Evolutionary conservation across 2,329 filamentous ascomycete genomes (phyloP).

Genomic region (Exserohilum turcica): DNA sequence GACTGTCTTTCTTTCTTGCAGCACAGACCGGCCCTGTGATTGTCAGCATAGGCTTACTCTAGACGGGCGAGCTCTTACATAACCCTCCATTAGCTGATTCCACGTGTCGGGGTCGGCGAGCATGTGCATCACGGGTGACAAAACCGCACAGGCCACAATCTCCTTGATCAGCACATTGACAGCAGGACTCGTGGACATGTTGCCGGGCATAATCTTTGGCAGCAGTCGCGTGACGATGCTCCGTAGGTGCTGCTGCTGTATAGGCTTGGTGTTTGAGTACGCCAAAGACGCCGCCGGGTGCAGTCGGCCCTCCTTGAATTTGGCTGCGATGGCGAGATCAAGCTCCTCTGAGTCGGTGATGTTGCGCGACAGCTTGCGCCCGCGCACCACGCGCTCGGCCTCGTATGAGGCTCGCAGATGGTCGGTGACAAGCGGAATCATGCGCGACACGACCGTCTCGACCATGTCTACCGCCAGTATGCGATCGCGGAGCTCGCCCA

Average conservation of each 20-base stretch:
- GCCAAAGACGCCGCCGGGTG: slow-evolving; percentile 84
- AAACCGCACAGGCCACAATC: slow-evolving; percentile 88
- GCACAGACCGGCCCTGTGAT: slow-evolving; percentile 71
- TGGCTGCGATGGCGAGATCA: slow-evolving; percentile 91
- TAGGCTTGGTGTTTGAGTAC: slow-evolving; percentile 80
- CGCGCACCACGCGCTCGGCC: slow-evolving; percentile 84
- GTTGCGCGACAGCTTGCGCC: slow-evolving; percentile 82
- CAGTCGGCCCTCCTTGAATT: slow-evolving; percentile 85
- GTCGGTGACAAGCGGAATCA: slow-evolving; percentile 85
- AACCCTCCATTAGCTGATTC: slow-evolving; percentile 95
- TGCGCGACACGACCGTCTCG: slow-evolving; percentile 76
- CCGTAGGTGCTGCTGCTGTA: slow-evolving; percentile 88
- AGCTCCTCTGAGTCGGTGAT: slow-evolving; percentile 97
- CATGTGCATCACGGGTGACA: slow-evolving; percentile 78
- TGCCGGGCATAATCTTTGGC: slow-evolving; percentile 73
- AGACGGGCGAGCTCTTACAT: slow-evolving; percentile 50
- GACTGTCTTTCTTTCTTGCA: slow-evolving; percentile 95
- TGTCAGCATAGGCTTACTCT: slow-evolving; percentile 19
- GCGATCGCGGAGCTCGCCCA: slow-evolving; percentile 73
- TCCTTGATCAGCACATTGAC: slow-evolving; percentile 84
- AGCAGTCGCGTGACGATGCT: slow-evolving; percentile 73
- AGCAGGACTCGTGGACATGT: slow-evolving; percentile 76
- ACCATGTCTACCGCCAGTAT: slow-evolving; percentile 80
- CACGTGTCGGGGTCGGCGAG: slow-evolving; percentile 93
- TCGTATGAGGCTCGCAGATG: slow-evolving; percentile 91